Evolutionary conservation across 768 basidiomycete species (phyloP).

Genomic region (Rhodocollybia butyracea): DNA sequence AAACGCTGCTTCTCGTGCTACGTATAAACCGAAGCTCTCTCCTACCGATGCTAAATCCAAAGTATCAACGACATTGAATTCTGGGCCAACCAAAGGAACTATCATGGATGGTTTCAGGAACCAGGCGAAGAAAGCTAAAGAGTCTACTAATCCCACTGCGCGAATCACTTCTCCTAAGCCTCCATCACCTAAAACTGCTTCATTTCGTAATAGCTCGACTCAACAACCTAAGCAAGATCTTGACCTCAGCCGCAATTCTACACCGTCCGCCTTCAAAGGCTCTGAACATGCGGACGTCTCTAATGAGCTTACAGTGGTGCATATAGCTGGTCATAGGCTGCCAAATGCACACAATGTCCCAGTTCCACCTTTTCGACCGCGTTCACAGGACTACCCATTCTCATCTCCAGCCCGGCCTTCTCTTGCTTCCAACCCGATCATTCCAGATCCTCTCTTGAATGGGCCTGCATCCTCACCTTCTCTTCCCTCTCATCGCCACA

Average conservation of each 20-base stretch:
- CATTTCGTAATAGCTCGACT: no score
- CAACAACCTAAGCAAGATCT: no score
- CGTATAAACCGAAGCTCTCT: background rate
- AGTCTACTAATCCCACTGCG: no score
- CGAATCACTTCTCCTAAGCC: no score
- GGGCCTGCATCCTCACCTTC: background rate
- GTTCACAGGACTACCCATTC: background rate
- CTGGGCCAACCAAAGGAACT: constrained; percentile 7
- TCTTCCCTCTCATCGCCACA: background rate
- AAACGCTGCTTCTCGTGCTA: constrained; percentile 60
- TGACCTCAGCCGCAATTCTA: no score
- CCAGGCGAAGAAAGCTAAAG: constrained; percentile 25
- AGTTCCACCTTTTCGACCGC: background rate
- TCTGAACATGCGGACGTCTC: no score
- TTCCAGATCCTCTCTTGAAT: background rate
- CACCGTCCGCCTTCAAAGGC: background rate
- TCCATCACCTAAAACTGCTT: no score
- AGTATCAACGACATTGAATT: background rate
- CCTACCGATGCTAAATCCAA: constrained; percentile 3
- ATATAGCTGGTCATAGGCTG: background rate
- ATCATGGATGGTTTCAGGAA: constrained; percentile 48
- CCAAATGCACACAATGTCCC: background rate
- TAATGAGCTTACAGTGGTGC: background rate
- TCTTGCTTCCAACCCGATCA: no score
- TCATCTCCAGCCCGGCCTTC: background rate